Conservation (phyloP, 768 basidiomycete genomes). For the Tricholoma bakamatsutake region DNA sequence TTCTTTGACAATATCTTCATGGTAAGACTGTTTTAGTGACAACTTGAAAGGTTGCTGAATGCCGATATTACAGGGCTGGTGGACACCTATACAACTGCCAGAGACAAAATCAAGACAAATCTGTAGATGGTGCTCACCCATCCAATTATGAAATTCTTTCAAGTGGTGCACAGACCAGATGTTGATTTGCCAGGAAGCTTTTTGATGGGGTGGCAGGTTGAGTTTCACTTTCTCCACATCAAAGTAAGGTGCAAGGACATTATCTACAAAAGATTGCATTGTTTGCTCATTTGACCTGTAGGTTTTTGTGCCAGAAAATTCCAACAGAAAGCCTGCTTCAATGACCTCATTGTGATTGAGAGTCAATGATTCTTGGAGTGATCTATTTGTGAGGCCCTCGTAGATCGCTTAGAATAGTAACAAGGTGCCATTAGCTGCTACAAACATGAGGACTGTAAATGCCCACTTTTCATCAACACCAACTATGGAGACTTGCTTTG, state of each 20-base stretch:
- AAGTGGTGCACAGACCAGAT: not conserved
- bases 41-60: slow-evolving; percentile 30
- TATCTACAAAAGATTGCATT: not conserved
- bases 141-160: not conserved
- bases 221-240: not conserved
- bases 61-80: slow-evolving; percentile 30
- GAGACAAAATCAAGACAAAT: not conserved
- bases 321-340: not conserved
- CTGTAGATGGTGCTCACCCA: not conserved
- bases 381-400: slow-evolving; percentile 14
- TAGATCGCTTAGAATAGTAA: slow-evolving; percentile 33
- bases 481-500: too few relatives aligned
- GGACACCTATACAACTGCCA: slow-evolving; percentile 18
- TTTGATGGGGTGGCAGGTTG: not conserved
- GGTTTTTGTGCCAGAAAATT: slow-evolving; percentile 8
- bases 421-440: too few relatives aligned
- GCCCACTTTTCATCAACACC: too few relatives aligned
- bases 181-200: not conserved
- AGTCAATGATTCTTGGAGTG: not conserved
- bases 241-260: not conserved
- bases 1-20: slow-evolving; percentile 28
- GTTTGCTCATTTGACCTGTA: slow-evolving; percentile 24
- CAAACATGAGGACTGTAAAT: too few relatives aligned
- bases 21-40: slow-evolving; percentile 23
- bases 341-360: too few relatives aligned